Evolutionary conservation across 768 basidiomycete species (phyloP).

Genomic region (Pleurotus sapidus): DNA sequence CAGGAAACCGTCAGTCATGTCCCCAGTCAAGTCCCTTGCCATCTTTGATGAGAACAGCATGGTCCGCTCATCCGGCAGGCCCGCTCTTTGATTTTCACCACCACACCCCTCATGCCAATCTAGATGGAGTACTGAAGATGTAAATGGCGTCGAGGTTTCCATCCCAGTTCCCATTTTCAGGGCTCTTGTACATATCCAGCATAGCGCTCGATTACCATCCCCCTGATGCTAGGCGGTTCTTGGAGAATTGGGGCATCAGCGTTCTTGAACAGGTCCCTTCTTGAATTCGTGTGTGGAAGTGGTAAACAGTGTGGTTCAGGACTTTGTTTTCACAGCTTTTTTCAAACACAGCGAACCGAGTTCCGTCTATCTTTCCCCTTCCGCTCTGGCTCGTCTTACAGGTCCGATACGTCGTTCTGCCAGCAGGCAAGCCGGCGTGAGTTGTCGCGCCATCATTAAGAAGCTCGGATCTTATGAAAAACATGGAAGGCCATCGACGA

Average conservation of each 20-base stretch:
- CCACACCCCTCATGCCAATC: background rate
- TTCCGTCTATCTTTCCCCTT: background rate
- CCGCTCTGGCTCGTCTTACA: background rate
- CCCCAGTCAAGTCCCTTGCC: background rate
- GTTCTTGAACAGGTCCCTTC: too few species aligned
- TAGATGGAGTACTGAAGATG: background rate
- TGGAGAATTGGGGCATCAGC: background rate
- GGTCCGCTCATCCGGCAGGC: background rate
- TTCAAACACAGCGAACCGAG: slow-evolving; percentile 5
- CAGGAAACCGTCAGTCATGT: background rate
- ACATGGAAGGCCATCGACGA: background rate
- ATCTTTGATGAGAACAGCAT: background rate
- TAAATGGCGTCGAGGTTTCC: slow-evolving; percentile 2
- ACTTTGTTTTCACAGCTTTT: background rate
- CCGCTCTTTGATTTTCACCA: background rate
- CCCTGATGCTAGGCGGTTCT: background rate
- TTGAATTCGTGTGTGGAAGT: background rate
- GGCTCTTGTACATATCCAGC: slow-evolving; percentile 1
- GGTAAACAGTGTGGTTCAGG: background rate
- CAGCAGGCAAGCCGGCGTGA: background rate
- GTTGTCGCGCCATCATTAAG: background rate
- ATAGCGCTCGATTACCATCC: background rate
- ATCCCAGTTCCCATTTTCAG: slow-evolving; percentile 1
- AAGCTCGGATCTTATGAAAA: background rate
- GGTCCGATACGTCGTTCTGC: background rate